Conservation (phyloP, 768 basidiomycete species). For the Boletus eberwhitei region DNA sequence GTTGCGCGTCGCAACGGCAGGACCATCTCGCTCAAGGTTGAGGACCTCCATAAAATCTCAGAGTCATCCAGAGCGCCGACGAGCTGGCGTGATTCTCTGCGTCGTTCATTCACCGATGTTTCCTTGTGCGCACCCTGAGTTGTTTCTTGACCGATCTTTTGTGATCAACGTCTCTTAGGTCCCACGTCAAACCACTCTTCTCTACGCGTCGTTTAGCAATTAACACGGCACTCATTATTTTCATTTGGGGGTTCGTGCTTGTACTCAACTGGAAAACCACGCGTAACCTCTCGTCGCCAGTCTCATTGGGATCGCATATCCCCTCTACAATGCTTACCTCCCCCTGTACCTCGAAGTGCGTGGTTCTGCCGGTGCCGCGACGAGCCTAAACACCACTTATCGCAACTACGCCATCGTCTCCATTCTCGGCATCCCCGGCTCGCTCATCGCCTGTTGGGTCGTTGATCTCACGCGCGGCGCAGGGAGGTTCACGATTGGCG, state of each 20-base stretch:
- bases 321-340: conserved; percentile 51
- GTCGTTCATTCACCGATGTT: conserved; percentile 36
- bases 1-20: conserved; percentile 48
- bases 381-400: conserved; percentile 34
- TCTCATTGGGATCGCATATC: conserved; percentile 51
- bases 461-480: conserved; percentile 41
- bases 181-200: conserved; percentile 50
- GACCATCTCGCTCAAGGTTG: conserved; percentile 43
- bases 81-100: conserved; percentile 24
- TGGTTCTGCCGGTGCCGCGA: conserved; percentile 22
- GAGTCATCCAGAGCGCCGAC: conserved; percentile 9
- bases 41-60: conserved; percentile 38
- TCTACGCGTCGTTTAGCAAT: conserved; percentile 40
- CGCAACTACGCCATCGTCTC: conserved; percentile 51
- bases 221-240: conserved; percentile 47
- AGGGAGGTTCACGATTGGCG: conserved; percentile 36
- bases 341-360: conserved; percentile 44
- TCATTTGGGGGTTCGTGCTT: conserved; percentile 47
- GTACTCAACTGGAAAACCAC: neutral
- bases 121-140: conserved; percentile 35
- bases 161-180: conserved; percentile 25
- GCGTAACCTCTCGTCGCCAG: conserved; percentile 18
- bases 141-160: neutral
- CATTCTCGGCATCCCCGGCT: conserved; percentile 45
- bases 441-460: conserved; percentile 42